Evolutionary conservation across 169 alveolate genomes (phyloP).

Genomic region (Babesia divergens): DNA sequence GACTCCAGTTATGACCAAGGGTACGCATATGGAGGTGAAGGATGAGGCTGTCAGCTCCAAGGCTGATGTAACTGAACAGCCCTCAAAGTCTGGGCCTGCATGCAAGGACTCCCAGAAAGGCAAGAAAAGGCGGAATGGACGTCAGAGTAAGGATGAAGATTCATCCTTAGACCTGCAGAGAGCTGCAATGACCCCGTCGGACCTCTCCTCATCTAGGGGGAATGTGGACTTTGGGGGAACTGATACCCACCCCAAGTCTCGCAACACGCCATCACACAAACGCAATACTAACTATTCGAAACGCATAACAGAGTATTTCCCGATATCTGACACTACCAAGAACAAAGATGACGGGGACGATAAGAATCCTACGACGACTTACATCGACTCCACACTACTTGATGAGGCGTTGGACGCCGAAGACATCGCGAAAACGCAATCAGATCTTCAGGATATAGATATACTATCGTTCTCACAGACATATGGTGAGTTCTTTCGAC

Average conservation of each 20-base stretch:
- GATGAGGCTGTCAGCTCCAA: too few relatives aligned
- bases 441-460: slow-evolving; percentile 26
- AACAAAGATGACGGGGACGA: not conserved
- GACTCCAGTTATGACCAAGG: too few relatives aligned
- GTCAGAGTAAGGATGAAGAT: not conserved
- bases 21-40: too few relatives aligned
- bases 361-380: not conserved
- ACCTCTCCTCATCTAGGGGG: too few relatives aligned
- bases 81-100: too few relatives aligned
- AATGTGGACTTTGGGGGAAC: too few relatives aligned
- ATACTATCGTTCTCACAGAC: slow-evolving; percentile 1
- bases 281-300: not conserved
- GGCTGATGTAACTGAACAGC: too few relatives aligned
- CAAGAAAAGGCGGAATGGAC: not conserved
- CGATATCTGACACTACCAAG: not conserved
- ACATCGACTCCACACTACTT: slow-evolving; percentile 15
- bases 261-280: not conserved
- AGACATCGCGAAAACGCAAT: slow-evolving; percentile 29
- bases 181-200: too few relatives aligned
- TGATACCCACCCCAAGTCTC: too few relatives aligned
- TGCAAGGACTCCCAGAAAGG: not conserved
- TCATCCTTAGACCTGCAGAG: not conserved
- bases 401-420: slow-evolving; percentile 30
- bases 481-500: not conserved
- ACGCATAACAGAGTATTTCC: not conserved